Percentiles rank a stretch among this genome's conserved stretches.
Evolutionary conservation across 1,284 basidiomycete species (phyloP).

Genomic region (Malassezia pachydermatis): DNA sequence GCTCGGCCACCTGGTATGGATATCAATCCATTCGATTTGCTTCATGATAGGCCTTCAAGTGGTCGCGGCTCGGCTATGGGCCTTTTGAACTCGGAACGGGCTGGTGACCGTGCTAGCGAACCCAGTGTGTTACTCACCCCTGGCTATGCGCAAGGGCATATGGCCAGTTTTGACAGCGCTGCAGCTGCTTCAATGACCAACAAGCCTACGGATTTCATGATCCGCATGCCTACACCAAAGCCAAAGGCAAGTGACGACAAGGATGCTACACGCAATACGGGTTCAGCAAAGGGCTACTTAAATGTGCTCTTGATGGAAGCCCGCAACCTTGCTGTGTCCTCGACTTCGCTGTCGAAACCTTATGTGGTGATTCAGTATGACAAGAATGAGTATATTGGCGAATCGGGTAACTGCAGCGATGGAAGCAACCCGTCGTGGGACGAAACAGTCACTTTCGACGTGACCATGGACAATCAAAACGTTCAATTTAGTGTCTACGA

Average conservation of each 20-base stretch:
- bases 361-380: constrained; percentile 98
- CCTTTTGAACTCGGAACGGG: background rate
- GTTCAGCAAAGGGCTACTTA: constrained; percentile 61
- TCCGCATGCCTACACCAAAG: constrained; percentile 40
- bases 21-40: constrained; percentile 15
- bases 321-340: constrained; percentile 58
- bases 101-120: constrained; percentile 6
- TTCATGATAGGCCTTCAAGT: background rate
- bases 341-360: constrained; percentile 57
- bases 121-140: constrained; percentile 13
- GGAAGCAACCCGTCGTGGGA: constrained; percentile 79
- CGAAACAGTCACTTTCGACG: constrained; percentile 83
- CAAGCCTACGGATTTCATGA: constrained; percentile 39
- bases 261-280: constrained; percentile 28
- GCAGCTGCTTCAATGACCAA: constrained; percentile 4
- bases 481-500: constrained; percentile 89
- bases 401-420: constrained; percentile 53
- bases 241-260: constrained; percentile 19
- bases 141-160: background rate
- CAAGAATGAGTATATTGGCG: constrained; percentile 92
- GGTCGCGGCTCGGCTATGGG: constrained; percentile 2
- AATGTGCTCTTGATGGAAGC: constrained; percentile 92
- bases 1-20: constrained; percentile 7
- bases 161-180: constrained; percentile 1
- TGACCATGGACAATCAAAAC: constrained; percentile 77